These are phyloP conservation scores for Candida montana DNA, from an alignment of 805 yeast genomes.

Conservation along the genomic window DNA sequence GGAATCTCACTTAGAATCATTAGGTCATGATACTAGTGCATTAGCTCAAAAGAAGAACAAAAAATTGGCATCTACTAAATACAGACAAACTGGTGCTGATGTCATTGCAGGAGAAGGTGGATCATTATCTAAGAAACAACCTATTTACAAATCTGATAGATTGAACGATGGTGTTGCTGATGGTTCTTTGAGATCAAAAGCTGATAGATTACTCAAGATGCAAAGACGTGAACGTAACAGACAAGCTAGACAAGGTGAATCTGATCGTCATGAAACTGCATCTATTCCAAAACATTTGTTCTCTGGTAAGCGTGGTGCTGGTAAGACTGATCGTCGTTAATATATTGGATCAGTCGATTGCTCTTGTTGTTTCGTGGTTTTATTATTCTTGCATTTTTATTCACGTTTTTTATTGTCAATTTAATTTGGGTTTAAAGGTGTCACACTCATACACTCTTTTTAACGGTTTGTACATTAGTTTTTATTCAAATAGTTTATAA, in stretches of 20 bases:
- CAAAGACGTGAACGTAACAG: conserved; percentile 93
- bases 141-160: conserved; percentile 64
- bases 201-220: conserved; percentile 80
- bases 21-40: conserved; percentile 81
- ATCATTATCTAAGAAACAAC: conserved; percentile 26
- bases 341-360: background rate
- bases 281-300: conserved; percentile 90
- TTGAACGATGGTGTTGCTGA: conserved; percentile 82
- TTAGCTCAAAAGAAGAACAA: conserved; percentile 48
- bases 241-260: conserved; percentile 90
- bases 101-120: conserved; percentile 25
- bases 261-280: conserved; percentile 85
- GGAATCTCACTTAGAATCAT: conserved; percentile 83
- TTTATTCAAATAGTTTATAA: background rate
- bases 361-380: background rate
- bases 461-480: background rate
- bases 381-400: conserved; percentile 7
- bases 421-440: background rate
- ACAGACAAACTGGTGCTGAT: conserved; percentile 68
- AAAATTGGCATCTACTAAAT: conserved; percentile 33
- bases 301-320: conserved; percentile 95
- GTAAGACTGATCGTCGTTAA: conserved; percentile 85
- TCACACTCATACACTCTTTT: background rate
- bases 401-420: background rate
- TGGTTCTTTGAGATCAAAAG: conserved; percentile 73